phyloP scores from a whole-genome alignment of 2,329 filamentous ascomycete species.

The Alternaria sp. region DNA sequence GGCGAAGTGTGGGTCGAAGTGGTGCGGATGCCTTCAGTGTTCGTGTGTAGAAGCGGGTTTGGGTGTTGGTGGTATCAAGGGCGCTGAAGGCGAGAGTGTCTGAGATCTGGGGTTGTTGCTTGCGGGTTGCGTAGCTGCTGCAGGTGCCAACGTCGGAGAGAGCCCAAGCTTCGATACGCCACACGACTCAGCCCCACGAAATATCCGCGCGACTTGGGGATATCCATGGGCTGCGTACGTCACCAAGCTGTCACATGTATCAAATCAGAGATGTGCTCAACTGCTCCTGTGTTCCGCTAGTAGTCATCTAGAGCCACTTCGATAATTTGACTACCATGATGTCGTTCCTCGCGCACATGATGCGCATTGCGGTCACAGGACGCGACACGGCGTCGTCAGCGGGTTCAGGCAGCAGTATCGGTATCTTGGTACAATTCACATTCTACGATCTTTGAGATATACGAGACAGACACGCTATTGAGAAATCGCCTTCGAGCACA shows the following conservation, averaged over 20 bases:
- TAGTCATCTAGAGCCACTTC: not conserved
- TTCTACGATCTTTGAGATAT: slow-evolving; percentile 32
- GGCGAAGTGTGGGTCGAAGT: slow-evolving; percentile 24
- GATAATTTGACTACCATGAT: not conserved
- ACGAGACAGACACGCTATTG: slow-evolving; percentile 36
- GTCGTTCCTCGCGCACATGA: slow-evolving; percentile 15
- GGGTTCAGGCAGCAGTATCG: slow-evolving; percentile 42
- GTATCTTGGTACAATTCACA: slow-evolving; percentile 33
- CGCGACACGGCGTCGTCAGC: slow-evolving; percentile 44
- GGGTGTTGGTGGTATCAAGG: slow-evolving; percentile 19
- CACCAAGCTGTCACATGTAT: slow-evolving; percentile 7
- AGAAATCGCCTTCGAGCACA: slow-evolving; percentile 51
- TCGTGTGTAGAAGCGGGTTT: slow-evolving; percentile 1
- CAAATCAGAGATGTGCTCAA: not conserved
- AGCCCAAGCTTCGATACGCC: slow-evolving; percentile 19
- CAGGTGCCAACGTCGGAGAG: slow-evolving; percentile 19
- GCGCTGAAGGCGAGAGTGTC: slow-evolving; percentile 28
- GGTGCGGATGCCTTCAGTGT: slow-evolving; percentile 6
- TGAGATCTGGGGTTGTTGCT: slow-evolving; percentile 23
- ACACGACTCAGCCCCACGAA: slow-evolving; percentile 13
- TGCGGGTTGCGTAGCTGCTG: slow-evolving; percentile 25
- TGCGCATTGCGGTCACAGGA: slow-evolving; percentile 31
- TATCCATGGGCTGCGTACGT: slow-evolving; percentile 3
- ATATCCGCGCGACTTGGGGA: not conserved
- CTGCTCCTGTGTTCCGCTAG: not conserved